Percentiles rank a stretch among this genome's conserved stretches.
phyloP scores from a whole-genome alignment of 2,329 filamentous ascomycete genomes.

The Ascochyta pisi region DNA sequence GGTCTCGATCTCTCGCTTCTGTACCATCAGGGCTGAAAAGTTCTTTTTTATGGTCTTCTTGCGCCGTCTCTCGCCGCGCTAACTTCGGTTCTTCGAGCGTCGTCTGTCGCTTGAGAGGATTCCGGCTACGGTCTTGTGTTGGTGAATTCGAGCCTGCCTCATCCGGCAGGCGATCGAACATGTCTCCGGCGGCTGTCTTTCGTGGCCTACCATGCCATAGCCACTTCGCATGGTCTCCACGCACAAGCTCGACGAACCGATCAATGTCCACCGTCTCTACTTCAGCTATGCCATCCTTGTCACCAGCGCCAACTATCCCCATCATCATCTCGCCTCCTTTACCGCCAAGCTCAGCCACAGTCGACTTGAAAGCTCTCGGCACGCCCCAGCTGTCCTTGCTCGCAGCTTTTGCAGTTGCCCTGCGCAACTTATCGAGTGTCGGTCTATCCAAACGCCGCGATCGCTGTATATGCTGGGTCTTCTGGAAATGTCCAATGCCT shows the following conservation, averaged over 20 bases:
- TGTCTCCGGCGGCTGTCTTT: slow-evolving; percentile 58
- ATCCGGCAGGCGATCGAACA: slow-evolving; percentile 49
- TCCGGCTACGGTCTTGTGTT: slow-evolving; percentile 54
- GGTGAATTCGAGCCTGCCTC: slow-evolving; percentile 59
- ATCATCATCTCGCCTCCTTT: slow-evolving; percentile 94
- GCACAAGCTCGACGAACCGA: slow-evolving; percentile 76
- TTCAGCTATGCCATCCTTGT: slow-evolving; percentile 89
- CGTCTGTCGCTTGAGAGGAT: slow-evolving; percentile 60
- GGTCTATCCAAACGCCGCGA: slow-evolving; percentile 82
- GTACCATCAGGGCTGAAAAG: slow-evolving; percentile 29
- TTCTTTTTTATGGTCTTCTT: slow-evolving; percentile 40
- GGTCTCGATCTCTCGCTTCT: slow-evolving; percentile 60
- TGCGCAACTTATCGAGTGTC: slow-evolving; percentile 81
- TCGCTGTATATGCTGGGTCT: slow-evolving; percentile 79
- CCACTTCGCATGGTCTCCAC: slow-evolving; percentile 88
- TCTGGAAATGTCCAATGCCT: slow-evolving; percentile 88
- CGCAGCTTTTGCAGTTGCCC: slow-evolving; percentile 86
- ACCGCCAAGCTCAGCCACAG: slow-evolving; percentile 89
- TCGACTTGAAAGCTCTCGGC: slow-evolving; percentile 93
- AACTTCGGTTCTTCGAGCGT: slow-evolving; percentile 40
- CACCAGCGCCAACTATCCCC: slow-evolving; percentile 84
- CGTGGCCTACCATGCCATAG: slow-evolving; percentile 91
- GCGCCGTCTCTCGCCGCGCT: slow-evolving; percentile 37
- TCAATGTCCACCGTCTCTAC: slow-evolving; percentile 92
- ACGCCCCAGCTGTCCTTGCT: slow-evolving; percentile 89